These are phyloP conservation scores for Ogataea naganishii DNA, from an alignment of 805 yeast species.

Conservation along the genomic window DNA sequence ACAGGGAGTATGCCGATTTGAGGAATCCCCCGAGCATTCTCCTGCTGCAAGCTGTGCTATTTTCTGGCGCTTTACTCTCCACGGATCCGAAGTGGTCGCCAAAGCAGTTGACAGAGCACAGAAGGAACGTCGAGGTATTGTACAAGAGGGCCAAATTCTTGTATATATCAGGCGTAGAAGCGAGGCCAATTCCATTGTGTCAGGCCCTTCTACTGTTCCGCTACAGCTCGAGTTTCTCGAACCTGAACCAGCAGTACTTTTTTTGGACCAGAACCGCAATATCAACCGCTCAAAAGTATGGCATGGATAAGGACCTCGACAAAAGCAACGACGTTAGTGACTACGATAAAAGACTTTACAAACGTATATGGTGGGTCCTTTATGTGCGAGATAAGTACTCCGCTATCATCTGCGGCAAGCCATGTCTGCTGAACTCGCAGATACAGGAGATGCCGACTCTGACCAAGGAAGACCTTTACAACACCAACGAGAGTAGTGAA, in stretches of 20 bases:
- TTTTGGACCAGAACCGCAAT: too few species aligned
- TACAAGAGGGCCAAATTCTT: conserved; percentile 4
- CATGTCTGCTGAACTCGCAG: not conserved
- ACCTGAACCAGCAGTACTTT: too few species aligned
- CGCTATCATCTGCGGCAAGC: too few species aligned
- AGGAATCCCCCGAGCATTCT: conserved; percentile 3
- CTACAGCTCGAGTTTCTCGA: too few species aligned
- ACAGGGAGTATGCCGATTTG: conserved; percentile 1
- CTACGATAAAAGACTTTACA: conserved; percentile 16
- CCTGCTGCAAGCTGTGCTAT: conserved; percentile 3
- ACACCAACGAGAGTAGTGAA: not conserved
- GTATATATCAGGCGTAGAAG: conserved; percentile 4
- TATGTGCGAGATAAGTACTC: conserved; percentile 66
- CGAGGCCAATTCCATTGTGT: conserved; percentile 4
- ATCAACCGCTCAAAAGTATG: too few species aligned
- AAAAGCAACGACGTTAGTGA: not conserved
- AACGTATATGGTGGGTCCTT: conserved; percentile 58
- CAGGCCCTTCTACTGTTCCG: conserved; percentile 2
- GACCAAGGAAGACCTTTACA: not conserved
- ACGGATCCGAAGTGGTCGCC: conserved; percentile 1
- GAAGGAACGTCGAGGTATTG: not conserved
- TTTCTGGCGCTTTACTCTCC: conserved; percentile 1
- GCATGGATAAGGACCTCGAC: too few species aligned
- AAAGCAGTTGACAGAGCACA: not conserved
- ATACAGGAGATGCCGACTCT: not conserved